Evolutionary conservation across 441 rosid species (phyloP).

Genomic region (Populus hybrid): DNA sequence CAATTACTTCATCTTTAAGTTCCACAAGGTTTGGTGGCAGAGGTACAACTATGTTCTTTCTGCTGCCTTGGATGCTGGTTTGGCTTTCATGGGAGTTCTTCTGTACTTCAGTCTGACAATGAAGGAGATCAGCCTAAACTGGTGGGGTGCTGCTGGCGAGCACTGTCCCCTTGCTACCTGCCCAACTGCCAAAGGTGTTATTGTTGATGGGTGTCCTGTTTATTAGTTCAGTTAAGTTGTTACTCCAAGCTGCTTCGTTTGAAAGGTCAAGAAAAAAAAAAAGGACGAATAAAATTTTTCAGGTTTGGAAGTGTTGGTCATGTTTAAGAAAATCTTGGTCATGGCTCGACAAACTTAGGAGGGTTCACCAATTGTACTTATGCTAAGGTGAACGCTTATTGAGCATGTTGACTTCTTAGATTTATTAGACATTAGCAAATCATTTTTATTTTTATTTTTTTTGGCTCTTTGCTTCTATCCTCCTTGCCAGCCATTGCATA

Average conservation of each 20-base stretch:
- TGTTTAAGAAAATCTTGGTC: neutral
- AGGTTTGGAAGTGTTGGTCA: neutral
- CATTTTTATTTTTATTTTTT: neutral
- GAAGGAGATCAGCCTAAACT: constrained; percentile 24
- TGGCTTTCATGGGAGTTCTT: constrained; percentile 47
- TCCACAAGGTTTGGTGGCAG: constrained; percentile 49
- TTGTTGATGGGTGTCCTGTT: constrained; percentile 37
- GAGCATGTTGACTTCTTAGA: neutral
- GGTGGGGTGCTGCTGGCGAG: constrained; percentile 51
- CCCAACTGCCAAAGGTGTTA: constrained; percentile 45
- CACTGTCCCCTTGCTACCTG: constrained; percentile 46
- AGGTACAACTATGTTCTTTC: constrained; percentile 46
- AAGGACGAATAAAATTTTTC: neutral
- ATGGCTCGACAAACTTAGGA: neutral
- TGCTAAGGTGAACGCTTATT: neutral
- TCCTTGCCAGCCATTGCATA: neutral
- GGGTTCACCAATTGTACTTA: neutral
- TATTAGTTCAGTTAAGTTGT: neutral
- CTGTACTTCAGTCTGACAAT: constrained; percentile 34
- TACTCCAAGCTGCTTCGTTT: neutral
- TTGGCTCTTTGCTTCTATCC: neutral
- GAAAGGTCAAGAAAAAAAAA: too few species aligned
- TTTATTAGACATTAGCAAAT: neutral
- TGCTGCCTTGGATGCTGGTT: constrained; percentile 12
- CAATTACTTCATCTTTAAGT: constrained; percentile 47